Evolutionary conservation across 1,139 yeast genomes (phyloP), one percentile per base, ranked within the genome.

Genomic region (Insectozyma bohioensis): DNA sequence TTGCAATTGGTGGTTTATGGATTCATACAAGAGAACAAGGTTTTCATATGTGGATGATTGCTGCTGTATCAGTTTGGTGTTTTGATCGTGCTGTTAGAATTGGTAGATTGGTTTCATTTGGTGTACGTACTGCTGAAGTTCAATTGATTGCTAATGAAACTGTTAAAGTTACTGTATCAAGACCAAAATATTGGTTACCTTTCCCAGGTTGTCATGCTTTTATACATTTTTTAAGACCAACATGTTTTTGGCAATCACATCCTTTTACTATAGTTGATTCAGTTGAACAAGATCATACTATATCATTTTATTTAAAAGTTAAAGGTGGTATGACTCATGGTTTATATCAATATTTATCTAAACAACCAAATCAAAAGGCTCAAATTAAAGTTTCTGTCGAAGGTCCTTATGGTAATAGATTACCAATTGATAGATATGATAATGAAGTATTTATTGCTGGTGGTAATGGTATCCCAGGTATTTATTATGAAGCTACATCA

Each of bases 391-490:
- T 62, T 15, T 33, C 54, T 12, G 54, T 67, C 16, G 73, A 67
- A 46, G 73, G 73, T 12, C 72, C 73, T n/a, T 67, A 67, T 39
- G 72, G 72, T 23, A 43, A 47, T 20, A 47, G 49, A 20, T 33
- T 52, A 13, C 56, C 68, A 15, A 45, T 61, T 29, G 69, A 70
- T 35, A 63, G 73, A 35, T 82, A 73, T 50, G 79, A 77, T 33
- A 72, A 70, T 34, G 61, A 70, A 3, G 53, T 81, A 12, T 63
- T 83, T 30, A 47, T 83, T 34, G 78, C 69, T 26, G 85, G 88
- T 41, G 92, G 92, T 31, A 80, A 81, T 39, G 95, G 95, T 45
- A 69, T 85, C 42, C 84, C 95, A 2, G 71, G 71, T 16, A 45
- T 64, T 31, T 65, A 55, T 42, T 51, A 58, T 18, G 65, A 63